Evolutionary conservation across 805 yeast genomes (phyloP).

Genomic region (Teunomyces kruisii): DNA sequence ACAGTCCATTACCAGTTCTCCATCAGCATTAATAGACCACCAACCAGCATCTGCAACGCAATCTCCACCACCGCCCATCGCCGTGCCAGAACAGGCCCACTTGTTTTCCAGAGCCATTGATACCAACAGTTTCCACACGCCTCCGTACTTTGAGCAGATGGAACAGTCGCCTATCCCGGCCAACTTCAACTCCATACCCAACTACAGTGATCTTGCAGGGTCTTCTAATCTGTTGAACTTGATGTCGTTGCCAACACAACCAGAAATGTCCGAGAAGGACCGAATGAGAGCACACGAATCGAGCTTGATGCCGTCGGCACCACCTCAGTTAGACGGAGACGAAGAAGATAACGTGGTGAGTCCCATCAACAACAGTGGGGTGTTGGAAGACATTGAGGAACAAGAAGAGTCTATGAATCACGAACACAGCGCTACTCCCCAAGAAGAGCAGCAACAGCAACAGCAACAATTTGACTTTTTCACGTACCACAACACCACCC

Average conservation of each 20-base stretch:
- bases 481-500: conserved; percentile 8
- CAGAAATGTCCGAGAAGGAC: conserved; percentile 57
- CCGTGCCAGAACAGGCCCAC: conserved; percentile 1
- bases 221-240: background rate
- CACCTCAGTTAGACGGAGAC: conserved; percentile 25
- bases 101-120: conserved; percentile 4
- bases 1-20: conserved; percentile 1
- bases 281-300: conserved; percentile 52
- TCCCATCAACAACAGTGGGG: conserved; percentile 6
- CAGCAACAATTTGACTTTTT: conserved; percentile 10
- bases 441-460: background rate
- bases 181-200: conserved; percentile 8
- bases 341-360: conserved; percentile 15
- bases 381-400: conserved; percentile 3
- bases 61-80: conserved; percentile 1
- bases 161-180: conserved; percentile 5
- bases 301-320: conserved; percentile 62
- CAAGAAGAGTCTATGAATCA: conserved; percentile 5
- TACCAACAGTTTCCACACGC: conserved; percentile 23
- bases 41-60: background rate
- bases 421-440: background rate
- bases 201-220: conserved; percentile 6
- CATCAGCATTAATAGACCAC: background rate
- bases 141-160: conserved; percentile 25
- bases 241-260: conserved; percentile 4